phyloP scores from a whole-genome alignment of 495 filamentous ascomycete species.

The Sordaria brevicollis region DNA sequence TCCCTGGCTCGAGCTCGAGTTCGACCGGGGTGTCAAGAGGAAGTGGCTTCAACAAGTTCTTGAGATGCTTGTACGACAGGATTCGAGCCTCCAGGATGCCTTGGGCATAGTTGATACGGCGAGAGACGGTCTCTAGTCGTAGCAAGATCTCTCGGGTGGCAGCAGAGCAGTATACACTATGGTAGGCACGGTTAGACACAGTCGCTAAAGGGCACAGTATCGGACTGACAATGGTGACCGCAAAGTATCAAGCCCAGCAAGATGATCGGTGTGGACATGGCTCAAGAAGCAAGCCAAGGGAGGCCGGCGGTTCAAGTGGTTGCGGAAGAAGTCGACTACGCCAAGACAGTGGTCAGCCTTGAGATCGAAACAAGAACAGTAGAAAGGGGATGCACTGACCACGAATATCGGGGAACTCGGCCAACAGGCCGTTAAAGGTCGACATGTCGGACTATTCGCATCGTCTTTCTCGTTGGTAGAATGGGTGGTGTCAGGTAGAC shows the following conservation, averaged over 20 bases:
- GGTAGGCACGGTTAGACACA: background rate
- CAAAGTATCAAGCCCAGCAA: constrained; percentile 69
- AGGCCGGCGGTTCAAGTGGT: constrained; percentile 38
- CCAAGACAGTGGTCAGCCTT: background rate
- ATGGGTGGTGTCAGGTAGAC: background rate
- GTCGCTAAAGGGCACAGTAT: background rate
- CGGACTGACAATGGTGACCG: constrained; percentile 54
- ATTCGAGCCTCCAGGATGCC: constrained; percentile 65
- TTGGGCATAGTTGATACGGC: constrained; percentile 67
- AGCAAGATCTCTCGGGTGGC: constrained; percentile 72
- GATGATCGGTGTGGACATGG: constrained; percentile 89
- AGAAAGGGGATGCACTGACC: constrained; percentile 17
- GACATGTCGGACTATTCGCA: constrained; percentile 16
- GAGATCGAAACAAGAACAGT: background rate
- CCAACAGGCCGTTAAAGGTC: constrained; percentile 28
- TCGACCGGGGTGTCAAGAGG: constrained; percentile 72
- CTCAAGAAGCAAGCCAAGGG: constrained; percentile 84
- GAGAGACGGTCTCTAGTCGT: constrained; percentile 62
- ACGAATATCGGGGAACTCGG: constrained; percentile 61
- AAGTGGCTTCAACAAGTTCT: constrained; percentile 67
- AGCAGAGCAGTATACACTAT: constrained; percentile 76
- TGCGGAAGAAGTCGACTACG: constrained; percentile 76
- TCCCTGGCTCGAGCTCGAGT: constrained; percentile 61
- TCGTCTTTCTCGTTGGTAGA: background rate
- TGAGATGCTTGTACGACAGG: constrained; percentile 64